Evolutionary conservation across 257 asterid species (phyloP), one percentile per base, ranked within the genome.

Genomic region (Petrea volubilis): DNA sequence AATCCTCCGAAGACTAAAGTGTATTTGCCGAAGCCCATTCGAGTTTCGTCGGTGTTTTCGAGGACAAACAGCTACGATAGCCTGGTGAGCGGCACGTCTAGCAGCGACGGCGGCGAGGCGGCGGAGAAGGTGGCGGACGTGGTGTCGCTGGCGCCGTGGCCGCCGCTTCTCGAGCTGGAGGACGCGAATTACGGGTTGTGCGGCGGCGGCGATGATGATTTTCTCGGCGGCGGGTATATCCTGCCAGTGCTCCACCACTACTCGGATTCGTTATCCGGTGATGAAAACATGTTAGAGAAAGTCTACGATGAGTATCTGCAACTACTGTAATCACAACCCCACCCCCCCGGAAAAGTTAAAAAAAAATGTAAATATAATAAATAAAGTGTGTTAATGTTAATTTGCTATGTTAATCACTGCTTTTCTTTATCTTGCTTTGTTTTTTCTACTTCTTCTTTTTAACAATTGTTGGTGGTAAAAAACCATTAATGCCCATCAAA

Each of bases 281-380:
- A 72, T 47, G 75, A 58, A 11, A 20, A 60, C 25, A 11, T 64
- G 82, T 41, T 81, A 65, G 83, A 79, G 29, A 52, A 69, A 49
- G 78, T 82, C 3, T 82, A 82, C 44, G 77, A 84, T 50, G 87
- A 84, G 62, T 84, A 74, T 77, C 68, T 82, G 41, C 87, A 65
- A 58, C 81, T 82, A 24, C 78, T 84, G 17, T 55, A 64, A 23
- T 28, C 3, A 4, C 18, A 12, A 1, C 18, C 50, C 50, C 17
- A 44, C 13, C 12, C 17, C 36, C 10, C 17, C 1, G 7, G 23
- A 9, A 21, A 9, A 23, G 1, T 21, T 25, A 6, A 27, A 28
- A 57, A 0, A n/a, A 5, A 3, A 31, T 1, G 9, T 6, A 1
- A 3, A 59, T 47, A 17, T 15, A 33, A 29, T 21, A 29, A 60